phyloP scores from a whole-genome alignment of 331 rosid species.

The Malus hybrid region DNA sequence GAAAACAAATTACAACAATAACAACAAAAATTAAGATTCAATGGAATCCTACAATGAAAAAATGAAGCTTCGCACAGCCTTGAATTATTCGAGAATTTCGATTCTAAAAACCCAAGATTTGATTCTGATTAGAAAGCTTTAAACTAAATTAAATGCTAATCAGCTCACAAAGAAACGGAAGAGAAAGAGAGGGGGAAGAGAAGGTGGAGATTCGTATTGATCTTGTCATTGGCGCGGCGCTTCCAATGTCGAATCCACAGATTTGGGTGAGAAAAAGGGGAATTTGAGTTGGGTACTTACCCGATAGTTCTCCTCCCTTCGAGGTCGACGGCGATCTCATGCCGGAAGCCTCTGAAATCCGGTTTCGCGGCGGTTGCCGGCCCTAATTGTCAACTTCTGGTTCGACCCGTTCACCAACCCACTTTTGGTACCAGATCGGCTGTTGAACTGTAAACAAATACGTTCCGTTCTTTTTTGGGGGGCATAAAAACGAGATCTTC shows the following conservation, averaged over 20 bases:
- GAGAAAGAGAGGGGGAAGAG: not conserved
- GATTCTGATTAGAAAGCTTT: not conserved
- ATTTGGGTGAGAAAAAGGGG: not conserved
- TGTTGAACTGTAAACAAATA: not conserved
- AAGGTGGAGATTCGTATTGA: not conserved
- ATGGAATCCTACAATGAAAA: not conserved
- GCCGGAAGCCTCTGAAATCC: not conserved
- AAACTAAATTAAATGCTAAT: not conserved
- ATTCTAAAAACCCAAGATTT: not conserved
- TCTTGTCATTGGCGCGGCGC: not conserved
- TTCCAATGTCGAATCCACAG: not conserved
- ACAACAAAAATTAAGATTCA: not conserved
- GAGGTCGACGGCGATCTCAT: not conserved
- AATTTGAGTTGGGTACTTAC: not conserved
- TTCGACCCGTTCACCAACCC: not conserved
- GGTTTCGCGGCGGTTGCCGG: not conserved
- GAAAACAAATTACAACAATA: not conserved
- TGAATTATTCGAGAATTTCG: too few relatives aligned
- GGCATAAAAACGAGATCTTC: not conserved
- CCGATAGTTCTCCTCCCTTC: not conserved
- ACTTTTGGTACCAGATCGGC: constrained; percentile 3
- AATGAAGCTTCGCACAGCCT: too few relatives aligned
- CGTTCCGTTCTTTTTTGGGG: not conserved
- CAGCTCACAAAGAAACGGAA: not conserved
- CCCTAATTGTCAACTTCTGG: not conserved